Evolutionary conservation across 345 rosid species (phyloP).

Genomic region (Populus tremula): DNA sequence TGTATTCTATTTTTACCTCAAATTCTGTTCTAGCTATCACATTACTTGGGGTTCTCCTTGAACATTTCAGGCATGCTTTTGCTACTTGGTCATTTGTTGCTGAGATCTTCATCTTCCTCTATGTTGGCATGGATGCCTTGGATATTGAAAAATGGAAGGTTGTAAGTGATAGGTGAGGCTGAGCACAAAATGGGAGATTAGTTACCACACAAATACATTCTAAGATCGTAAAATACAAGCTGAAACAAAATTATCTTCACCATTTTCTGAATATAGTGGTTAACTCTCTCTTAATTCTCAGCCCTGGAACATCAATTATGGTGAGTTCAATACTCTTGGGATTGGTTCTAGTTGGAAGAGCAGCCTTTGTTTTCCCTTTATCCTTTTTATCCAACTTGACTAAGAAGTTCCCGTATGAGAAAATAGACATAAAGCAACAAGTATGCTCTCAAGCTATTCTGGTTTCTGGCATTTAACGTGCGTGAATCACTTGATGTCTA

Average conservation of each 20-base stretch:
- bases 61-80: conserved; percentile 69
- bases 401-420: conserved; percentile 54
- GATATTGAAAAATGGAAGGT: conserved; percentile 89
- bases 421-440: conserved; percentile 61
- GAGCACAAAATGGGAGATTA: background rate
- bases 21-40: background rate
- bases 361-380: conserved; percentile 83
- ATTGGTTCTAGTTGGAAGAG: conserved; percentile 77
- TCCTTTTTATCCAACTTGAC: conserved; percentile 86
- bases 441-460: conserved; percentile 33
- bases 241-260: background rate
- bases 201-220: background rate
- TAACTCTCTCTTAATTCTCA: conserved; percentile 27
- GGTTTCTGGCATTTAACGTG: background rate
- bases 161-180: conserved; percentile 67
- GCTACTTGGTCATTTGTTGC: conserved; percentile 88
- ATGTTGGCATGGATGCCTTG: conserved; percentile 97
- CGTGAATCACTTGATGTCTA: background rate
- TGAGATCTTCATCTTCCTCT: conserved; percentile 93
- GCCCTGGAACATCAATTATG: conserved; percentile 72
- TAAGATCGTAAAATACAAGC: background rate
- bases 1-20: background rate
- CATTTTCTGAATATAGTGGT: background rate
- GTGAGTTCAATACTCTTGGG: conserved; percentile 78
- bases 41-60: background rate